These are phyloP conservation scores for Schrenkiella parvula DNA, from an alignment of 345 rosid species.

Conservation along the genomic window DNA sequence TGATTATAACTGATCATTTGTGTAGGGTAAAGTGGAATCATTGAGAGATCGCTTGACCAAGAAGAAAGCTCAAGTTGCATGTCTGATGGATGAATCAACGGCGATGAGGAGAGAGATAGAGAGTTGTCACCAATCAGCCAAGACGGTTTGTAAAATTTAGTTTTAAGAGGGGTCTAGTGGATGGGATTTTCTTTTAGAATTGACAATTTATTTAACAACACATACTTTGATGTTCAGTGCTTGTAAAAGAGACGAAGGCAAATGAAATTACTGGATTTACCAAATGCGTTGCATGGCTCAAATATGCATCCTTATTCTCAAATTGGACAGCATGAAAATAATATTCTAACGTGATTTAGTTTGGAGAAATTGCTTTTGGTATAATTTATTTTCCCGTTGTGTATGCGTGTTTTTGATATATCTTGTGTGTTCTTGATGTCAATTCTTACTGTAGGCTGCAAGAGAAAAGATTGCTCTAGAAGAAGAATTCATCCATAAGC, in stretches of 20 bases:
- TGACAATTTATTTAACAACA: not conserved
- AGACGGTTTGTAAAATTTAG: conserved; percentile 50
- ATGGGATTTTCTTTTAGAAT: not conserved
- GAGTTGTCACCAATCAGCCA: conserved; percentile 48
- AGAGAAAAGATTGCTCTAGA: conserved; percentile 55
- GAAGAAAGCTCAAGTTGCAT: conserved; percentile 70
- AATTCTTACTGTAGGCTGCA: conserved; percentile 53
- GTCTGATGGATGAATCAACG: conserved; percentile 61
- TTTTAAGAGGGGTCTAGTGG: not conserved
- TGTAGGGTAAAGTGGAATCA: conserved; percentile 55
- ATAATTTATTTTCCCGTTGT: not conserved
- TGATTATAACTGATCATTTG: conserved; percentile 11
- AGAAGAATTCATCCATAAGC: conserved; percentile 45
- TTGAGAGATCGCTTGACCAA: conserved; percentile 47
- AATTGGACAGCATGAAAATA: not conserved
- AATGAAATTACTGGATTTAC: not conserved
- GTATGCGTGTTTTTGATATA: conserved; percentile 3
- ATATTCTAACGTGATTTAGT: not conserved
- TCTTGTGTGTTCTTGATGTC: conserved; percentile 13
- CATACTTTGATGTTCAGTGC: not conserved
- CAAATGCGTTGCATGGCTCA: conserved; percentile 3
- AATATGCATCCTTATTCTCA: not conserved
- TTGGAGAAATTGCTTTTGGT: not conserved
- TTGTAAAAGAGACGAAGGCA: not conserved
- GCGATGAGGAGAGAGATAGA: conserved; percentile 68